A percentile compares a stretch with the other conserved stretches of the same genome.
phyloP scores from a whole-genome alignment of 225 moss, liverwort and hornwort species.

The Antitrichia curtipendula region DNA sequence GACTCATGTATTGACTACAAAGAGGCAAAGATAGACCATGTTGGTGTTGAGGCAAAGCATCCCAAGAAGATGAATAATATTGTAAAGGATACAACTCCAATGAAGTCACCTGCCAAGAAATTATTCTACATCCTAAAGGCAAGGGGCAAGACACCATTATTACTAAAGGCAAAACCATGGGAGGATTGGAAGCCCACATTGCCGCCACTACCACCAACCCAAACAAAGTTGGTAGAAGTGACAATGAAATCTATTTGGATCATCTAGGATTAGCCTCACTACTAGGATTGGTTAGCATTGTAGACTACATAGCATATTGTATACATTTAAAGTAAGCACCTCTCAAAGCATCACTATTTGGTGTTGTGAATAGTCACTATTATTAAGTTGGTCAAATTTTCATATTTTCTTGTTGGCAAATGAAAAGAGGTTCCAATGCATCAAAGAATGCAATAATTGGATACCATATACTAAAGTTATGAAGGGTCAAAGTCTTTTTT shows the following conservation, averaged over 20 bases:
- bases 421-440: neutral
- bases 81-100: fast-evolving
- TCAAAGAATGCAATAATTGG: neutral
- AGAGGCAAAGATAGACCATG: neutral
- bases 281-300: too few relatives aligned
- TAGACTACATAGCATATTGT: neutral
- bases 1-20: fast-evolving
- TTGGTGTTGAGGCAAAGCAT: neutral
- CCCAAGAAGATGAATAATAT: fast-evolving
- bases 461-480: neutral
- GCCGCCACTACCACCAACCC: neutral
- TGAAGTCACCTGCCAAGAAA: neutral
- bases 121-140: neutral
- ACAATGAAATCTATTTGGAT: neutral
- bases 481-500: neutral
- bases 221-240: neutral
- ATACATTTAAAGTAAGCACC: neutral
- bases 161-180: neutral
- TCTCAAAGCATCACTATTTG: neutral
- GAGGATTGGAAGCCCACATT: neutral
- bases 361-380: neutral
- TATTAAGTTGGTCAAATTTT: neutral
- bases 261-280: neutral
- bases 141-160: neutral
- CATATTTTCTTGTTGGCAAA: neutral